Evolutionary conservation across 495 filamentous ascomycete genomes (phyloP).

Genomic region (Lindgomyces ingoldianus): DNA sequence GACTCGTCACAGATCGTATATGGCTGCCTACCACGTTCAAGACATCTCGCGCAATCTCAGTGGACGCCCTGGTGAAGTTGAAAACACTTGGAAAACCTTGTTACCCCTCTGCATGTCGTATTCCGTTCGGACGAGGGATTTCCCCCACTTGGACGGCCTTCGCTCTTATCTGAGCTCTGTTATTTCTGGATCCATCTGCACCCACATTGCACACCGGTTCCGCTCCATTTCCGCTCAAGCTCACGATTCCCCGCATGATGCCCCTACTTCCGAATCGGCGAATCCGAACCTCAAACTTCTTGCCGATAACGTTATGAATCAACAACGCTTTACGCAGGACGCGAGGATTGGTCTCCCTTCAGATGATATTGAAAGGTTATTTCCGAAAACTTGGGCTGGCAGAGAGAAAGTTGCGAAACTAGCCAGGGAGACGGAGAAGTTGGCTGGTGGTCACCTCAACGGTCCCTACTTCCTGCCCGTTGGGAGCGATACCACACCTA

Average conservation of each 20-base stretch:
- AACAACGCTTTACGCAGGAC: constrained; percentile 22
- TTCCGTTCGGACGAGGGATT: constrained; percentile 11
- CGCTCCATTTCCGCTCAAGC: constrained; percentile 9
- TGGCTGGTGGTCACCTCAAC: constrained; percentile 12
- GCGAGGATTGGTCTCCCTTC: constrained; percentile 14
- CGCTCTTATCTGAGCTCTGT: constrained; percentile 22
- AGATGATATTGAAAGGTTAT: constrained; percentile 17
- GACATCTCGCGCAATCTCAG: constrained; percentile 15
- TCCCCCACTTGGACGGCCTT: constrained; percentile 31
- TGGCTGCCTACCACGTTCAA: constrained; percentile 25
- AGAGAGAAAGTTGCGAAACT: constrained; percentile 3
- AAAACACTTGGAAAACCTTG: constrained; percentile 34
- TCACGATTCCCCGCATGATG: constrained; percentile 20
- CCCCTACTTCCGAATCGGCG: background rate
- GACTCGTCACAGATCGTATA: constrained; percentile 25
- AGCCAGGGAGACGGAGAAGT: constrained; percentile 13
- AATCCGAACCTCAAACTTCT: background rate
- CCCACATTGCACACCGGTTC: constrained; percentile 1
- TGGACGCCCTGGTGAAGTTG: constrained; percentile 16
- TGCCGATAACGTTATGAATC: constrained; percentile 11
- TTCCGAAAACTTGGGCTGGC: constrained; percentile 28
- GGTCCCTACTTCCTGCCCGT: constrained; percentile 35
- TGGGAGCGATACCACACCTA: constrained; percentile 22
- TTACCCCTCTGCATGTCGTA: constrained; percentile 28
- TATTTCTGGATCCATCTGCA: constrained; percentile 27